Evolutionary conservation across 1,284 basidiomycete species (phyloP).

Genomic region (Earliella scabrosa): DNA sequence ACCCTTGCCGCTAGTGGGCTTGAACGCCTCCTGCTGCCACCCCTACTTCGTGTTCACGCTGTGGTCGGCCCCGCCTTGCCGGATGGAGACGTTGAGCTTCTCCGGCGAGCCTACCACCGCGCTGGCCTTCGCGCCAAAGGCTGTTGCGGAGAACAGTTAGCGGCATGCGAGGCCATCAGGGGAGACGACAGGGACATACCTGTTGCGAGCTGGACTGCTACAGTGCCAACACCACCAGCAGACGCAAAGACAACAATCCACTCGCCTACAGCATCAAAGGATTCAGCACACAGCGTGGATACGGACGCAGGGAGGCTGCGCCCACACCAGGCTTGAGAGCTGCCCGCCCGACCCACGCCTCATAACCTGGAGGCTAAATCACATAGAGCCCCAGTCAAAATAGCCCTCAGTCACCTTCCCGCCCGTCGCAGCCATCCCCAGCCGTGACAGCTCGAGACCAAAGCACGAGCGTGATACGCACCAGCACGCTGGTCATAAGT

Average conservation of each 20-base stretch:
- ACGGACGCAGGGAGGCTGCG: neutral
- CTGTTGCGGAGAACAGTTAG: too few relatives aligned
- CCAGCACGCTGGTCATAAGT: slow-evolving; percentile 70
- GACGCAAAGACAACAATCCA: slow-evolving; percentile 89
- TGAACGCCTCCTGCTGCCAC: slow-evolving; percentile 79
- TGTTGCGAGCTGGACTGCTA: slow-evolving; percentile 91
- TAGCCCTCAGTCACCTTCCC: neutral
- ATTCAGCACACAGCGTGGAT: neutral
- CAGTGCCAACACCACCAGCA: slow-evolving; percentile 93
- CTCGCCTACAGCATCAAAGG: slow-evolving; percentile 59
- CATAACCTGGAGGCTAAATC: slow-evolving; percentile 94
- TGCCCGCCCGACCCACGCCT: slow-evolving; percentile 86
- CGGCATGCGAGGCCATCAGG: too few relatives aligned
- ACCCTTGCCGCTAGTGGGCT: slow-evolving; percentile 80
- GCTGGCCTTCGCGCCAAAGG: slow-evolving; percentile 79
- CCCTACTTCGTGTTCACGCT: slow-evolving; percentile 61
- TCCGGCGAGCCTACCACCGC: slow-evolving; percentile 74
- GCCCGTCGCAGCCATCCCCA: neutral
- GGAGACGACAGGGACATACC: slow-evolving; percentile 50
- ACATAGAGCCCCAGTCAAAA: slow-evolving; percentile 57
- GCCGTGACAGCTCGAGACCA: neutral
- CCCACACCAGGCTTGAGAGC: slow-evolving; percentile 68
- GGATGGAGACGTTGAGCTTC: slow-evolving; percentile 73
- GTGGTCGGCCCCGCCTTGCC: slow-evolving; percentile 73
- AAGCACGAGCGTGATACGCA: slow-evolving; percentile 30